Percentiles rank a stretch among this genome's conserved stretches.
phyloP scores from a whole-genome alignment of 2,329 filamentous ascomycete genomes.

The Microdochium bolleyi region DNA sequence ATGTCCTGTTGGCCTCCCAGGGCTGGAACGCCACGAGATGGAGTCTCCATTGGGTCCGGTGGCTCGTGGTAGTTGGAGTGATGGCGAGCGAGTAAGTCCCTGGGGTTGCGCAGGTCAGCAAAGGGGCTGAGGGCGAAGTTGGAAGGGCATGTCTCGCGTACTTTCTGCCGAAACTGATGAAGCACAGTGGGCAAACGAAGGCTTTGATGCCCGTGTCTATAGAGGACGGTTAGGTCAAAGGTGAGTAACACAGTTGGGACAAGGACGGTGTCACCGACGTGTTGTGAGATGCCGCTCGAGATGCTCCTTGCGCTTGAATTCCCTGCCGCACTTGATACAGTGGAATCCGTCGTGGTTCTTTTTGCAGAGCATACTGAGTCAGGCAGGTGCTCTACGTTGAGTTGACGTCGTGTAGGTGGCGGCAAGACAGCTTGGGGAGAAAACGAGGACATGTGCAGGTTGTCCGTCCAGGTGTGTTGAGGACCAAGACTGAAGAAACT shows the following conservation, averaged over 20 bases:
- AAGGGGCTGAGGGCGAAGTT: conserved; percentile 3
- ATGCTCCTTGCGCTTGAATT: conserved; percentile 48
- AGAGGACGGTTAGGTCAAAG: neutral
- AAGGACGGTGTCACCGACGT: conserved; percentile 27
- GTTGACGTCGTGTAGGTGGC: too few relatives aligned
- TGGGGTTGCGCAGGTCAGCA: conserved; percentile 14
- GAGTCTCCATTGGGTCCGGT: conserved; percentile 34
- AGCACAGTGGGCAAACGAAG: too few relatives aligned
- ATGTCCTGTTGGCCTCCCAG: conserved; percentile 32
- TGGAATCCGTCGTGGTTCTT: conserved; percentile 24
- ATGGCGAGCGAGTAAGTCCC: conserved; percentile 43
- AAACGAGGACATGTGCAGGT: too few relatives aligned
- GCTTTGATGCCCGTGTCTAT: conserved; percentile 48
- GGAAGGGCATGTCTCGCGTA: conserved; percentile 12
- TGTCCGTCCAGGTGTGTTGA: too few relatives aligned
- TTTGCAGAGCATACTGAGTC: neutral
- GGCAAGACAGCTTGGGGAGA: too few relatives aligned
- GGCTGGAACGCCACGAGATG: conserved; percentile 32
- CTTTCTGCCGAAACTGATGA: too few relatives aligned
- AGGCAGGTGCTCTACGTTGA: too few relatives aligned
- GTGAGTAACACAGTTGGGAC: neutral
- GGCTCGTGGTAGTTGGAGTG: conserved; percentile 43
- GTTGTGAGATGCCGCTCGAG: conserved; percentile 46
- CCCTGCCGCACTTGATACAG: conserved; percentile 46
- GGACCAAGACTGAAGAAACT: too few relatives aligned